Evolutionary conservation across 2,329 filamentous ascomycete genomes (phyloP).

Genomic region (Zasmidium angulare): DNA sequence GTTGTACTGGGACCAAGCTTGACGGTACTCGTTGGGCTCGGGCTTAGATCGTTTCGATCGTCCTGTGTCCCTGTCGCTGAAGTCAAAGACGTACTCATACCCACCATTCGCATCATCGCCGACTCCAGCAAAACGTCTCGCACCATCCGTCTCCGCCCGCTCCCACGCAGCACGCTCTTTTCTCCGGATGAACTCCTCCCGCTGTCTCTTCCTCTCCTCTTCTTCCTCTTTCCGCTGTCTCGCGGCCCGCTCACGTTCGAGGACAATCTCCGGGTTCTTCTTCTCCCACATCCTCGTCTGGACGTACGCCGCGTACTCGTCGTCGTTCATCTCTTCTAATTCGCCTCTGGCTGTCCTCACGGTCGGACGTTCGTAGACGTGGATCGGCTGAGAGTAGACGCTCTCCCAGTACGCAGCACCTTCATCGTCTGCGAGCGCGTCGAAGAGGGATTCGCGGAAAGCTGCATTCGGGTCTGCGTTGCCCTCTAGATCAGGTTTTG

Average conservation of each 20-base stretch:
- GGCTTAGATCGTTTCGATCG: slow-evolving; percentile 9
- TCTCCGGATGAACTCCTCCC: slow-evolving; percentile 44
- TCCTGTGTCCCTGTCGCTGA: slow-evolving; percentile 12
- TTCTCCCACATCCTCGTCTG: slow-evolving; percentile 93
- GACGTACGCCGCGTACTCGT: slow-evolving; percentile 86
- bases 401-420: slow-evolving; percentile 92
- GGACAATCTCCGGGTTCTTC: slow-evolving; percentile 78
- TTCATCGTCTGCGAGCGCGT: slow-evolving; percentile 95
- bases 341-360: slow-evolving; percentile 54
- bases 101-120: slow-evolving; percentile 48
- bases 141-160: slow-evolving; percentile 35
- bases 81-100: slow-evolving; percentile 52
- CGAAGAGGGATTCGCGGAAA: slow-evolving; percentile 92
- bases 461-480: slow-evolving; percentile 67
- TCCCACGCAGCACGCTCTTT: slow-evolving; percentile 37
- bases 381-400: slow-evolving; percentile 94
- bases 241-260: slow-evolving; percentile 67
- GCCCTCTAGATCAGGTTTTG: slow-evolving; percentile 19
- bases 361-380: slow-evolving; percentile 71
- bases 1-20: slow-evolving; percentile 31
- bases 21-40: slow-evolving; percentile 24
- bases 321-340: slow-evolving; percentile 84
- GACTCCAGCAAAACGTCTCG: slow-evolving; percentile 37
- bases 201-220: slow-evolving; percentile 37
- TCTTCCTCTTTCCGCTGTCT: slow-evolving; percentile 50